phyloP scores from a whole-genome alignment of 2,329 filamentous ascomycete species.

The Bipolaris cookei region DNA sequence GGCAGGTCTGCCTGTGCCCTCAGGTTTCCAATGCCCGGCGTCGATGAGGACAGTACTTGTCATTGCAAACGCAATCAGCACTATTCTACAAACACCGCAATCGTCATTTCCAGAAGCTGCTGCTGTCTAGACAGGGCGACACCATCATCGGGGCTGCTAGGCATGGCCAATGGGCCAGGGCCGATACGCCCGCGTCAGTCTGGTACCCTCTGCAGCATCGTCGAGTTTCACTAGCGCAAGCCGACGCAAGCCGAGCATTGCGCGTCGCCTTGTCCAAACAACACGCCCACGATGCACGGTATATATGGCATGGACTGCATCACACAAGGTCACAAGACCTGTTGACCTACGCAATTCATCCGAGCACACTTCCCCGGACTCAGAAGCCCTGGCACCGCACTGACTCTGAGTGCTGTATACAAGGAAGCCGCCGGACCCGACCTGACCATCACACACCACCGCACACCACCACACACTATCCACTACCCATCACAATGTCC shows the following conservation, averaged over 20 bases:
- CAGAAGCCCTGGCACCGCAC: conserved; percentile 1
- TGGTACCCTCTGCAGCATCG: conserved; percentile 15
- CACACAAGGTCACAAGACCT: conserved; percentile 21
- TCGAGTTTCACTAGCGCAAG: conserved; percentile 24
- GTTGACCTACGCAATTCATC: conserved; percentile 1
- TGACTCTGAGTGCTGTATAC: conserved; percentile 6
- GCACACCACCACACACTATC: neutral
- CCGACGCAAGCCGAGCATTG: conserved; percentile 41
- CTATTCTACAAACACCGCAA: neutral
- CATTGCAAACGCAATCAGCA: neutral
- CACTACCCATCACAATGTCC: neutral
- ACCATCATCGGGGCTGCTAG: conserved; percentile 14
- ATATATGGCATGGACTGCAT: conserved; percentile 32
- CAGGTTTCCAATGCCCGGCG: neutral
- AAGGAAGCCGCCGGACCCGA: conserved; percentile 3
- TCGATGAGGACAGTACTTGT: neutral
- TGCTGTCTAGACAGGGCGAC: neutral
- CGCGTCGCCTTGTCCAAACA: conserved; percentile 23
- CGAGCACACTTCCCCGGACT: neutral
- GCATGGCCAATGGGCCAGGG: conserved; percentile 4
- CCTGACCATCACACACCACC: neutral
- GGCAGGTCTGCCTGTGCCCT: neutral
- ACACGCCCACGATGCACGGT: conserved; percentile 19
- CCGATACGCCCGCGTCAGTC: conserved; percentile 24
- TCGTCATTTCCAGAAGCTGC: neutral